Evolutionary conservation across 2,329 filamentous ascomycete genomes (phyloP).

Genomic region (Arachnomyces sp.): DNA sequence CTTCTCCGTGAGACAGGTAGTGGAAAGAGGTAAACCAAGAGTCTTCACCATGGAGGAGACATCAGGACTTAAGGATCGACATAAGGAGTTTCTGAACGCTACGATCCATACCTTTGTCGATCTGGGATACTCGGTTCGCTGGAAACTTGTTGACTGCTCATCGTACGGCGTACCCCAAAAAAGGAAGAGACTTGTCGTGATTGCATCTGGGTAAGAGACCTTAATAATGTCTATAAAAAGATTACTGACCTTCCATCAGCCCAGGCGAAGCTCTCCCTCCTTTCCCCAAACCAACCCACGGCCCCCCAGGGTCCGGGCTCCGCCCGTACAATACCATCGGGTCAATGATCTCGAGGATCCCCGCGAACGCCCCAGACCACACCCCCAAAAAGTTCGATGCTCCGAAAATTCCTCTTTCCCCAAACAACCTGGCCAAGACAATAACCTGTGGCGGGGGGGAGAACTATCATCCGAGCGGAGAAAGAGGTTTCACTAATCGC

Average conservation of each 20-base stretch:
- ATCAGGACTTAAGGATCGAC: constrained; percentile 54
- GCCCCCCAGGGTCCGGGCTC: constrained; percentile 22
- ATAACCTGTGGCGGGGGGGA: constrained; percentile 58
- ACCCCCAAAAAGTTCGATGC: constrained; percentile 19
- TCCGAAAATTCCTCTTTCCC: constrained; percentile 37
- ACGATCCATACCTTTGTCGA: constrained; percentile 59
- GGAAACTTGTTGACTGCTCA: constrained; percentile 50
- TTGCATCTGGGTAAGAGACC: constrained; percentile 45
- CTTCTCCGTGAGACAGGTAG: constrained; percentile 43
- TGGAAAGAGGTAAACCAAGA: constrained; percentile 55
- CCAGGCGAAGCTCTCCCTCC: constrained; percentile 63
- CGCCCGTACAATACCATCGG: constrained; percentile 34
- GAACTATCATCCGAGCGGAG: constrained; percentile 60
- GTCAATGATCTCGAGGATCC: constrained; percentile 35
- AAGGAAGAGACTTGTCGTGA: constrained; percentile 43
- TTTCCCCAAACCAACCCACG: constrained; percentile 58
- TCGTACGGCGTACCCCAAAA: constrained; percentile 46
- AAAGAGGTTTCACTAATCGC: constrained; percentile 55
- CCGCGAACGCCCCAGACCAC: constrained; percentile 35
- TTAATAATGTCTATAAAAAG: constrained; percentile 4
- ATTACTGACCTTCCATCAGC: constrained; percentile 31
- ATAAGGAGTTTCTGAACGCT: constrained; percentile 49
- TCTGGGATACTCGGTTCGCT: constrained; percentile 61
- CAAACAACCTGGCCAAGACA: constrained; percentile 45
- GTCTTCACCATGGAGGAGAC: constrained; percentile 75